phyloP scores from a whole-genome alignment of 306 rosid species.

The Potentilla sterilis region DNA sequence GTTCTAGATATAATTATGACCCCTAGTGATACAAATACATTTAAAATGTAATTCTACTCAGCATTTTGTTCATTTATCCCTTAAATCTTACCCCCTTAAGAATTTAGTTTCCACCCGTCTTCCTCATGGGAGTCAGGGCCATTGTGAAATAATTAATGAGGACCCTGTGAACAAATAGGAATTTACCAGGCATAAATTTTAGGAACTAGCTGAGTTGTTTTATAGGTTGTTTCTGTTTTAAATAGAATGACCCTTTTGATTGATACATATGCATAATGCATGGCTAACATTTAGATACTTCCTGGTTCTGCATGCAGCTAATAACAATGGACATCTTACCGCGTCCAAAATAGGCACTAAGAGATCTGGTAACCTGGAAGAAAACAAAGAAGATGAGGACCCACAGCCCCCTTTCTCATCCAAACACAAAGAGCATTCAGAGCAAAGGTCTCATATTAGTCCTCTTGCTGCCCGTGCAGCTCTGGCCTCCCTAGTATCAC shows the following conservation, averaged over 20 bases:
- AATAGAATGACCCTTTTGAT: background rate
- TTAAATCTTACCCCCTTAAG: background rate
- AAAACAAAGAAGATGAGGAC: background rate
- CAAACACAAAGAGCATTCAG: constrained; percentile 17
- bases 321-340: constrained; percentile 6
- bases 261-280: background rate
- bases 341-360: background rate
- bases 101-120: background rate
- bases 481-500: constrained; percentile 25
- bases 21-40: background rate
- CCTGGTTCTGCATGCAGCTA: constrained; percentile 22
- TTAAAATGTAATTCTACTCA: background rate
- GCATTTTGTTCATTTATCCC: background rate
- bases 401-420: constrained; percentile 11
- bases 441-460: constrained; percentile 20
- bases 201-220: background rate
- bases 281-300: constrained; percentile 1
- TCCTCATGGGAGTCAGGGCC: no score
- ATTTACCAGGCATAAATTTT: background rate
- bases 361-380: constrained; percentile 8
- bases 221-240: background rate
- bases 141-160: background rate
- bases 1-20: background rate
- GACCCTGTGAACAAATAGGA: background rate
- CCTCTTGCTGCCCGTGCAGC: constrained; percentile 28